These are phyloP conservation scores for Stagonosporopsis rhizophila DNA, from an alignment of 2,329 filamentous ascomycete species.

Conservation along the genomic window DNA sequence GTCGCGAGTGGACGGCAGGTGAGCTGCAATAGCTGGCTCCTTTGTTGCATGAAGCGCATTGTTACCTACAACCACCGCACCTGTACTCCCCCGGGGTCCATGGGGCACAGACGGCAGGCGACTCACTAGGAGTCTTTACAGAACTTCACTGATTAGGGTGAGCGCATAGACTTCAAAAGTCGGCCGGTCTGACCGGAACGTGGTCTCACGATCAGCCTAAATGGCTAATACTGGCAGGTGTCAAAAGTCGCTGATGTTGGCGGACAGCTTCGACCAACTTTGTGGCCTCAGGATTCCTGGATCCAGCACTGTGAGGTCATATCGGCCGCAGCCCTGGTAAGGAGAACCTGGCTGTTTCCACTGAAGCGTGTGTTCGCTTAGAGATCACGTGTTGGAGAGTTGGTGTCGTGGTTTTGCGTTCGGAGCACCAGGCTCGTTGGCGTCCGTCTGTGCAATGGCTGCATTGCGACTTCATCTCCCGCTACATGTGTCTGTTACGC, in stretches of 20 bases:
- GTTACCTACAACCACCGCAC: slow-evolving; percentile 8
- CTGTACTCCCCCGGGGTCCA: slow-evolving; percentile 16
- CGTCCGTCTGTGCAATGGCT: slow-evolving; percentile 13
- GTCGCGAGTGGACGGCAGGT: background rate
- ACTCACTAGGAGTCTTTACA: slow-evolving; percentile 3
- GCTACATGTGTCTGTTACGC: slow-evolving; percentile 33
- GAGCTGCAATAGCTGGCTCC: too few species aligned
- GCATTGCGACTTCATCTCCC: slow-evolving; percentile 27
- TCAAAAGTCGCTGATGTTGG: slow-evolving; percentile 14
- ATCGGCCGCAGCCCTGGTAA: slow-evolving; percentile 7
- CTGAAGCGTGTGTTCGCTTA: slow-evolving; percentile 2
- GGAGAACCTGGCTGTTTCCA: slow-evolving; percentile 18
- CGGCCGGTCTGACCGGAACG: slow-evolving; percentile 13
- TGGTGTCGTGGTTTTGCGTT: slow-evolving; percentile 1
- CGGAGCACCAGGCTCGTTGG: slow-evolving; percentile 11
- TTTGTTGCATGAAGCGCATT: slow-evolving; percentile 8
- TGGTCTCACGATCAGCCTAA: slow-evolving; percentile 19
- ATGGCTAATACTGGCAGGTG: slow-evolving; percentile 22
- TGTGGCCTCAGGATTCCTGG: slow-evolving; percentile 15
- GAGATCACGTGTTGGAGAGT: slow-evolving; percentile 11
- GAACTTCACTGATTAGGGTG: slow-evolving; percentile 12
- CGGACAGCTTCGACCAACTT: slow-evolving; percentile 18
- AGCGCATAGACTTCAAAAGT: slow-evolving; percentile 22
- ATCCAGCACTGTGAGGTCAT: slow-evolving; percentile 17
- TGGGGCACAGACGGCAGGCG: slow-evolving; percentile 10